Evolutionary conservation across 1,139 yeast genomes (phyloP), one percentile per base, ranked within the genome.

Genomic region (Saccharomyces hybrid): DNA sequence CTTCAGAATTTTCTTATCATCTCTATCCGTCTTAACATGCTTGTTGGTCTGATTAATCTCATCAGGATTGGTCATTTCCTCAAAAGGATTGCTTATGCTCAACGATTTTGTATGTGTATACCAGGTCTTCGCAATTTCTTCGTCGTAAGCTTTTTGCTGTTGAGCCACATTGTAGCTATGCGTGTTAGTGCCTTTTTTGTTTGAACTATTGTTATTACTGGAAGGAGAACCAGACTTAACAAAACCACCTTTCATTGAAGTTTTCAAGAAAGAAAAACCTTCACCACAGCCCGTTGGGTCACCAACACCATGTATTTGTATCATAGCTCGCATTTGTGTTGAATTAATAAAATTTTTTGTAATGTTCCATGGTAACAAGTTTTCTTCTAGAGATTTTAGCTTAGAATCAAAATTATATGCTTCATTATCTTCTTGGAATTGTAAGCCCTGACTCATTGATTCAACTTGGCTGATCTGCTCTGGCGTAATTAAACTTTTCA

Each of bases 241-340:
- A 71, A 93, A 93, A 0, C 97, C 96, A 64, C 95, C 96, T 71
- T 91, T 93, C 87, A 93, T 95, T 0, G 98, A 88, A 0, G 97
- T 88, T 59, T 91, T 80, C 61, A 91, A 76, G 63, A 91, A 87
- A n/a, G 96, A 88, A 62, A 87, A 87, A 0, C 95, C 96, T 59
- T 88, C 86, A 0, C 96, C 95, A 58, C 88, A 82, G 34, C 96
- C 97, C 0, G 96, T 84, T 2, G 97, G 96, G 69, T 93, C 99
- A 52, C 98, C 99, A 57, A 86, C 95, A n/a, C 97, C 97, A 66
- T 89, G 90, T 46, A 95, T 80, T 66, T 91, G 97, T 49, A 95
- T 77, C 98, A 93, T 93, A 0, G 97, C 95, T 65, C 95, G 91
- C 54, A 97, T 95, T 67, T 91, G 98, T 34, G 96, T 91, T 5